phyloP scores from a whole-genome alignment of 768 basidiomycete species.

The Kwoniella pini region DNA sequence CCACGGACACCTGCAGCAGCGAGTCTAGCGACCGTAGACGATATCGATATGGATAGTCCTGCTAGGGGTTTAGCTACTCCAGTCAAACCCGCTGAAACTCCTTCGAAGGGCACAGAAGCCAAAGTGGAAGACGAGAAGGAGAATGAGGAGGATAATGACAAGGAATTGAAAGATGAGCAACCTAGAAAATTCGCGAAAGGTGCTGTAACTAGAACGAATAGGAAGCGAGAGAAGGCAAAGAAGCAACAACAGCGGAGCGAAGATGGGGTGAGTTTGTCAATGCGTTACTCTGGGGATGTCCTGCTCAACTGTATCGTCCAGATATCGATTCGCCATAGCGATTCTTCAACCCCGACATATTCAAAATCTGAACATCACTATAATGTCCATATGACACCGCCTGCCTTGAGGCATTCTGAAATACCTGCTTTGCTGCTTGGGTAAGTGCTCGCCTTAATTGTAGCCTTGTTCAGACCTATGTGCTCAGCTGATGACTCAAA shows the following conservation, averaged over 20 bases:
- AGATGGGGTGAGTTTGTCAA: constrained; percentile 17
- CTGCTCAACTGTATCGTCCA: too few species aligned
- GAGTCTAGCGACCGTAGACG: constrained; percentile 15
- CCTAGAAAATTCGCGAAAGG: constrained; percentile 30
- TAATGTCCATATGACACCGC: constrained; percentile 45
- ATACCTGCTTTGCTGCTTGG: constrained; percentile 79
- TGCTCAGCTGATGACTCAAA: neutral
- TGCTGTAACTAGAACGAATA: constrained; percentile 32
- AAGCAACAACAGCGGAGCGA: constrained; percentile 14
- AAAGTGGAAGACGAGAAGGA: constrained; percentile 11
- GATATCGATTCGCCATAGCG: constrained; percentile 18
- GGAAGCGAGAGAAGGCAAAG: constrained; percentile 33
- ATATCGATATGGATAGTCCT: constrained; percentile 38
- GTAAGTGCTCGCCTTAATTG: constrained; percentile 58
- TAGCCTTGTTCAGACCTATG: neutral
- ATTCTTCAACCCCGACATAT: constrained; percentile 7
- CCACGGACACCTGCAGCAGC: constrained; percentile 11
- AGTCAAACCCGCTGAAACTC: neutral
- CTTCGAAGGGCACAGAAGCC: constrained; percentile 12
- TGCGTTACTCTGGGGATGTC: too few species aligned
- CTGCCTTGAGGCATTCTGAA: constrained; percentile 47
- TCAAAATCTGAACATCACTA: constrained; percentile 41
- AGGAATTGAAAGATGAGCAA: constrained; percentile 1
- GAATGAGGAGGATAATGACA: constrained; percentile 1
- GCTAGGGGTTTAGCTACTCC: constrained; percentile 17